Evolutionary conservation across 306 rosid genomes (phyloP).

Genomic region (Malus fusca): DNA sequence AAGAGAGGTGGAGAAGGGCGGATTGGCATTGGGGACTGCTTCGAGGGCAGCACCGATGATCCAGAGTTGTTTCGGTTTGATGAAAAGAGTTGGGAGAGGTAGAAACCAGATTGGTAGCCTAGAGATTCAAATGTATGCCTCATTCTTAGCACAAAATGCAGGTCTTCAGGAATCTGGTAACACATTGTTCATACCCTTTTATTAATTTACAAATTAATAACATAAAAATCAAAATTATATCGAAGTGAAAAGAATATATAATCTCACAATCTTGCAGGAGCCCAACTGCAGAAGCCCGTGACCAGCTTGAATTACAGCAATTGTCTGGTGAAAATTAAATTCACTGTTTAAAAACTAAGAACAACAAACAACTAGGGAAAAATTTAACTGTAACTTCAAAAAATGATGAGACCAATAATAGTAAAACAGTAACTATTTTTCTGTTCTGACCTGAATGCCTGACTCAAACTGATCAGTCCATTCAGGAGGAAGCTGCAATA

Average conservation of each 20-base stretch:
- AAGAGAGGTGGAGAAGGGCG: conserved; percentile 73
- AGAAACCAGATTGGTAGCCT: conserved; percentile 91
- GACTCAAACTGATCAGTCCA: conserved; percentile 99
- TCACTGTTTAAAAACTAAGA: neutral
- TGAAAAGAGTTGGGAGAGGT: conserved; percentile 88
- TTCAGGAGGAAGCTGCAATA: conserved; percentile 94
- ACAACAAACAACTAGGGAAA: neutral
- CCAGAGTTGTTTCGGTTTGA: conserved; percentile 69
- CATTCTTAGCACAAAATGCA: conserved; percentile 96
- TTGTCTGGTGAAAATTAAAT: conserved; percentile 51
- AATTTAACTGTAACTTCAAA: neutral
- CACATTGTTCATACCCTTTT: neutral
- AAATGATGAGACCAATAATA: neutral
- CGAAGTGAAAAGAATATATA: neutral
- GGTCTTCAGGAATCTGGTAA: conserved; percentile 85
- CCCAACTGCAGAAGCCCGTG: conserved; percentile 99
- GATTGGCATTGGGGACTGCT: conserved; percentile 59
- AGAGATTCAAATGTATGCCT: conserved; percentile 97
- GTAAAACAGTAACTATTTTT: conserved; percentile 13
- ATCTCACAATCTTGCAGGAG: conserved; percentile 95
- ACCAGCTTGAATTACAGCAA: conserved; percentile 99
- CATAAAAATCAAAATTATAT: neutral
- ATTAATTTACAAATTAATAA: neutral
- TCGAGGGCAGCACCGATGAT: conserved; percentile 50
- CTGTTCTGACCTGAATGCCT: conserved; percentile 83